These are phyloP conservation scores for Stagonosporopsis rhizophila DNA, from an alignment of 2,329 filamentous ascomycete species.

Conservation along the genomic window DNA sequence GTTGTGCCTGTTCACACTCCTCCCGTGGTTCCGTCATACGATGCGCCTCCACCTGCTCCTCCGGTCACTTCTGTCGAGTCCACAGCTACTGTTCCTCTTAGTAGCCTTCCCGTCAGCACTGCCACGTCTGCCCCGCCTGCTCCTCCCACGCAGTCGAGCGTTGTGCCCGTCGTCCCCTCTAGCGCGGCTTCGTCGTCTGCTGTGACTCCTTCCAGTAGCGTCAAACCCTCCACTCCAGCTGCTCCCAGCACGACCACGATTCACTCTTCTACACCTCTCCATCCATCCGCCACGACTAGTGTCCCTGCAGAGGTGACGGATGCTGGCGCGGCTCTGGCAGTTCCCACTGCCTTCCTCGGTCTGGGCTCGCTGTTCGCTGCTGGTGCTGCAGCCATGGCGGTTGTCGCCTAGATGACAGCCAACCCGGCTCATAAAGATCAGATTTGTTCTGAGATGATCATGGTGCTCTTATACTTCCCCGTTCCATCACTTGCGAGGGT, in stretches of 20 bases:
- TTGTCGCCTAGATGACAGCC: constrained; percentile 23
- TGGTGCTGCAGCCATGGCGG: constrained; percentile 31
- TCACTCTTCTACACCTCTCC: constrained; percentile 22
- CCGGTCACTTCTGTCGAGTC: constrained; percentile 23
- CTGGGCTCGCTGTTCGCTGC: constrained; percentile 32
- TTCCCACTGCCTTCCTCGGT: constrained; percentile 27
- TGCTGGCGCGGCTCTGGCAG: constrained; percentile 28
- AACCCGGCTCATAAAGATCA: constrained; percentile 6
- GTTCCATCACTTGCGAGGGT: background rate
- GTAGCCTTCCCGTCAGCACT: constrained; percentile 15
- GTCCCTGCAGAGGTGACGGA: constrained; percentile 19
- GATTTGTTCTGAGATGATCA: background rate
- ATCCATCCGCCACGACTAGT: constrained; percentile 16
- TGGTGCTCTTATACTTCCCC: background rate
- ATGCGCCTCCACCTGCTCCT: constrained; percentile 16
- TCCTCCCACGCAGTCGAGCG: constrained; percentile 14
- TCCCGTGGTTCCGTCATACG: constrained; percentile 19
- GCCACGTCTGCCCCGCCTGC: constrained; percentile 17
- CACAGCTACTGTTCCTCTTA: constrained; percentile 22
- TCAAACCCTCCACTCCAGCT: constrained; percentile 8
- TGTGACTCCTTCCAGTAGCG: constrained; percentile 1
- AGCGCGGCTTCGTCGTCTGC: constrained; percentile 10
- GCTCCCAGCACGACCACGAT: constrained; percentile 10
- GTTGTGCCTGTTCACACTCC: constrained; percentile 18
- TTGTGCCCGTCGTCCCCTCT: constrained; percentile 2